Evolutionary conservation across 805 yeast species (phyloP).

Genomic region (Teunomyces panamensis): DNA sequence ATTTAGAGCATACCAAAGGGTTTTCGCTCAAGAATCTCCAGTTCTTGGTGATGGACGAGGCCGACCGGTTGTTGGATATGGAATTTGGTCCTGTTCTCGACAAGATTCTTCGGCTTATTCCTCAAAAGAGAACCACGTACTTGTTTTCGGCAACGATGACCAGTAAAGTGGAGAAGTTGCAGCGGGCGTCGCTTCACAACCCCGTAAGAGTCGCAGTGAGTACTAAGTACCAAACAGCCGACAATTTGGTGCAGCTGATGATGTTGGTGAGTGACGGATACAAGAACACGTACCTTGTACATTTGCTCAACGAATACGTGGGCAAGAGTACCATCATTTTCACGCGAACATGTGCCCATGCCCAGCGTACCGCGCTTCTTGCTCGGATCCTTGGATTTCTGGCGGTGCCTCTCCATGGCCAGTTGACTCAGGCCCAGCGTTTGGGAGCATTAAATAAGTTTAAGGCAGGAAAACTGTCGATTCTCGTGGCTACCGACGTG

Average conservation of each 20-base stretch:
- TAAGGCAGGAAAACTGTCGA: conserved; percentile 66
- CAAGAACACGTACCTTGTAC: conserved; percentile 83
- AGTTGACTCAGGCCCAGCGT: conserved; percentile 79
- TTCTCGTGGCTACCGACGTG: conserved; percentile 78
- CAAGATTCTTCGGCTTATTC: conserved; percentile 78
- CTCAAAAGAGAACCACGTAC: conserved; percentile 78
- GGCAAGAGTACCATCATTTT: conserved; percentile 90
- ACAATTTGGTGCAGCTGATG: conserved; percentile 83
- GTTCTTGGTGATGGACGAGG: conserved; percentile 93
- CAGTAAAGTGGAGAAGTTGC: conserved; percentile 88
- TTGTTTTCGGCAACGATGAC: conserved; percentile 97
- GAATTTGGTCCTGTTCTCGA: conserved; percentile 95
- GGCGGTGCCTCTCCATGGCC: conserved; percentile 94
- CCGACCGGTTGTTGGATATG: conserved; percentile 91
- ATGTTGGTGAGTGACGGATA: conserved; percentile 91
- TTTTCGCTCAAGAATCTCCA: conserved; percentile 75
- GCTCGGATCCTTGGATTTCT: conserved; percentile 80
- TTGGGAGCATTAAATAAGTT: conserved; percentile 78
- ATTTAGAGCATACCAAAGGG: conserved; percentile 88
- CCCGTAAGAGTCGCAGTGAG: conserved; percentile 93
- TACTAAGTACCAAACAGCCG: conserved; percentile 87
- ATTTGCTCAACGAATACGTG: conserved; percentile 72
- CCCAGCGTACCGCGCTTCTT: conserved; percentile 83
- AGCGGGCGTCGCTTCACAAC: conserved; percentile 82
- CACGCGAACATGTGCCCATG: conserved; percentile 92